Percentiles rank a stretch among this genome's conserved stretches.
phyloP scores from a whole-genome alignment of 2,329 filamentous ascomycete genomes.

The Venturiaceae sp. region DNA sequence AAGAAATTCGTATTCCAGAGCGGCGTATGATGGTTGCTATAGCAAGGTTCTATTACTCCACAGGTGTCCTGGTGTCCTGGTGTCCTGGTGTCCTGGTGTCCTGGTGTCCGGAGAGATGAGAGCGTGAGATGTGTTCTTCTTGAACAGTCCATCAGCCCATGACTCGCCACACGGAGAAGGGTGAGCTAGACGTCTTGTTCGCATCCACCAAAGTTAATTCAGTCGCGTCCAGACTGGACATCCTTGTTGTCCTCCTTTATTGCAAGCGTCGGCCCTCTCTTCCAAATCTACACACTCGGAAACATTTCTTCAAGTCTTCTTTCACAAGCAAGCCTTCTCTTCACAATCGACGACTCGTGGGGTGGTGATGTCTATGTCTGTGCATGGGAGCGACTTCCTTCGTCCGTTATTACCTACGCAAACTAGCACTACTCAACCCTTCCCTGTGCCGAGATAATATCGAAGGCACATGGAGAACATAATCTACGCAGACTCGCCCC shows the following conservation, averaged over 20 bases:
- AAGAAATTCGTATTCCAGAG: not conserved
- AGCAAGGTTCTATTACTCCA: too few relatives aligned
- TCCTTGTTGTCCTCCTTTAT: too few relatives aligned
- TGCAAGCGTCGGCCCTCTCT: not conserved
- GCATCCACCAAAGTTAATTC: too few relatives aligned
- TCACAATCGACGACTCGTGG: not conserved
- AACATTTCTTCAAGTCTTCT: not conserved
- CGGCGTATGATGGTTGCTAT: not conserved
- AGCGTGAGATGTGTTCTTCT: too few relatives aligned
- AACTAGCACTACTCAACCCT: not conserved
- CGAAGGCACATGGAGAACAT: slow-evolving; percentile 64
- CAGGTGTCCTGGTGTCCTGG: too few relatives aligned
- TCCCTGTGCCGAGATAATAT: slow-evolving; percentile 1
- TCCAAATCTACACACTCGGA: not conserved
- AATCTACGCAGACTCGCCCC: slow-evolving; percentile 75
- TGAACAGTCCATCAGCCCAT: too few relatives aligned
- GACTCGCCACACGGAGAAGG: too few relatives aligned
- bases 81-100: too few relatives aligned
- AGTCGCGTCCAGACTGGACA: too few relatives aligned
- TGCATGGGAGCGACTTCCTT: not conserved
- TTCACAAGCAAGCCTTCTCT: too few relatives aligned
- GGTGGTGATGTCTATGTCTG: not conserved
- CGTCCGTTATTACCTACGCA: not conserved
- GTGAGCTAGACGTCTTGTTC: too few relatives aligned
- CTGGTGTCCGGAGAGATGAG: too few relatives aligned